Base-by-base conservation (phyloP, 1,284 basidiomycete species). In the Grifola frondosa region DNA sequence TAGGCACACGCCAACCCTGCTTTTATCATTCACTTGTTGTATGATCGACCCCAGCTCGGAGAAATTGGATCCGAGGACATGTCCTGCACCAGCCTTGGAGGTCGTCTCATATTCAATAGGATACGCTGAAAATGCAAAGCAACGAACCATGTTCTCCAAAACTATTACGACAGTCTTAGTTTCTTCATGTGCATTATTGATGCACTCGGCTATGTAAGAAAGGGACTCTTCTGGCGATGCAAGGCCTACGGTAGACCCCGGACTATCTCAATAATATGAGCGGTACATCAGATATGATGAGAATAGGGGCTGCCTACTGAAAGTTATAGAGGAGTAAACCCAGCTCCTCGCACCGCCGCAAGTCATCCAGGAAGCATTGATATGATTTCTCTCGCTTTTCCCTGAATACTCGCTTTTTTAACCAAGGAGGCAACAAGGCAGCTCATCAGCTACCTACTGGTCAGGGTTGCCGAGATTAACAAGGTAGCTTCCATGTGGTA, bases 391-490 rank as follows among this genome's bases (percentile, higher is more conserved):
- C 74, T 17, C 90, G 78, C 56, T 92, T 93, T 7, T 72, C 72
- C 12, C 85, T 88, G 48, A 2, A 22, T 17, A 2, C 5, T 3
- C 12, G 32, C 7, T 19, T 32, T 16, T 20, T 19, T 23, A 39
- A 3, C 6, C 13, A 11, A 5, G 20, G 22, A 42, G 20, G 24
- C 19, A 5, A 25, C 31, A 30, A 36, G n/a, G 17, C 16, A 20
- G n/a, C n/a, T n/a, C n/a, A n/a, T n/a, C n/a, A n/a, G 31, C 37
- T 11, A 44, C 83, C 46, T 43, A 88, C 87, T 54, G 54, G 50
- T 92, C 87, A 0, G 87, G 85, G 56, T 93, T 92, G 5, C 83
- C 91, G 0, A 94, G 71, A 58, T 94, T 94, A 46, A 93, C 78
- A 22, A 95, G 74, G 59, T 93, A 95, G 59, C 81, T 91, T 15